Conservation (phyloP, 1,139 yeast species). For the Wickerhamiella infanticola region DNA sequence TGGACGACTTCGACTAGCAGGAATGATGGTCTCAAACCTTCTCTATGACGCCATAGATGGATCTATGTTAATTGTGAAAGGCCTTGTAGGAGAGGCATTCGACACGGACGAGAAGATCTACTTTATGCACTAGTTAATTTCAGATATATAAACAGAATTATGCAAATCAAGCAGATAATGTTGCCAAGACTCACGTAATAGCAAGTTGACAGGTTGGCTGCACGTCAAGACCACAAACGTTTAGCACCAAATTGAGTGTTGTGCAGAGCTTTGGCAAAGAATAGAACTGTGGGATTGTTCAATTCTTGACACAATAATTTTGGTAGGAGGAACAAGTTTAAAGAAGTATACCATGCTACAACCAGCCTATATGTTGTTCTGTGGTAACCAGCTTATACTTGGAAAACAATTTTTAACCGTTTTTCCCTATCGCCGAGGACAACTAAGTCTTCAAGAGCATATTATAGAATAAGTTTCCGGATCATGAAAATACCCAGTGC, state of each 20-base stretch:
- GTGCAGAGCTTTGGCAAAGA: background rate
- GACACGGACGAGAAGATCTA: conserved; percentile 1
- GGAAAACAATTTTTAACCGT: background rate
- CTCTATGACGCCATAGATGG: conserved; percentile 13
- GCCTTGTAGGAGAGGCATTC: conserved; percentile 14
- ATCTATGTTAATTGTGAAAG: conserved; percentile 9
- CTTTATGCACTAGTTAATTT: background rate
- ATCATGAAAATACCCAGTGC: background rate
- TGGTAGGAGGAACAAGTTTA: too few species aligned
- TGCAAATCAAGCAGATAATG: background rate
- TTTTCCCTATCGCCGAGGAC: background rate
- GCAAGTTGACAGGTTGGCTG: background rate
- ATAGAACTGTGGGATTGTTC: background rate
- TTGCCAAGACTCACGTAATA: background rate
- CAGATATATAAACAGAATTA: background rate
- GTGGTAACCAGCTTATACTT: too few species aligned
- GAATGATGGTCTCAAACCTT: background rate
- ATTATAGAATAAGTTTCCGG: background rate
- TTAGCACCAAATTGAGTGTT: background rate
- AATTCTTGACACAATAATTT: background rate
- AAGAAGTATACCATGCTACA: too few species aligned
- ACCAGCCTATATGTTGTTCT: too few species aligned
- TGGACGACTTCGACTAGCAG: background rate
- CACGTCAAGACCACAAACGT: background rate
- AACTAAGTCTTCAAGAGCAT: background rate